Base-by-base conservation (phyloP, 2,329 filamentous ascomycete genomes). In the Beauveria sp. region DNA sequence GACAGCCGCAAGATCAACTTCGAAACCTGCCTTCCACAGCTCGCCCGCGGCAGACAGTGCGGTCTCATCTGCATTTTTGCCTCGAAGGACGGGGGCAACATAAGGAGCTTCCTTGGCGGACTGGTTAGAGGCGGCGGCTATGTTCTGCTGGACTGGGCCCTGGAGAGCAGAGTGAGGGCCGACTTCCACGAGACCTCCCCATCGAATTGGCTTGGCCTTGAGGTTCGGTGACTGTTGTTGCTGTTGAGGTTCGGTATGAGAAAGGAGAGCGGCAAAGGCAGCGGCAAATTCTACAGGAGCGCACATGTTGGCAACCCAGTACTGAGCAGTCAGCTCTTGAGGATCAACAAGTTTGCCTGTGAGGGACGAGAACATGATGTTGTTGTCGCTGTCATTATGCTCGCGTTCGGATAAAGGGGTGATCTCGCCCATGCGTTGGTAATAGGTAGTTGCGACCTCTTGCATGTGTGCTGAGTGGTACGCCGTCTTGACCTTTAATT, bases 1-100 rank as follows among this genome's bases (percentile, higher is more conserved):
- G 66, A 79, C 71, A 2, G 74, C 73, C 46, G 70, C 69, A 42
- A 81, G 74, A 60, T 80, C 70, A 6, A 80, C 67, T 8, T 66
- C 55, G 7, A 69, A 70, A 1, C 78, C 79, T 57, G 73, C 77
- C 18, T 69, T 70, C 64, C 64, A 28, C 1, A 60, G 50, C 5
- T 50, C 59, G 3, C 61, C 49, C 18, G 74, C 74, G 2, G 77
- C 38, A 3, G 57, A 61, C 9, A 64, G 18, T 12, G 58, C 3
- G 0, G 7, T 45, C 1, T 56, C 58, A 8, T 49, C 24, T 20
- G 58, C 62, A 26, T 65, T 60, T n/a, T 79, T 77, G 18, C 30
- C 26, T 18, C 56, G 56, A 5, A 58, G 42, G 18, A 58, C n/a
- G 9, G 42, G 26, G 6, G 24, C 43, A 9, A 45, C 16, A 28